Conservation (phyloP, 2,329 filamentous ascomycete genomes). For the Fusarium annulatum region DNA sequence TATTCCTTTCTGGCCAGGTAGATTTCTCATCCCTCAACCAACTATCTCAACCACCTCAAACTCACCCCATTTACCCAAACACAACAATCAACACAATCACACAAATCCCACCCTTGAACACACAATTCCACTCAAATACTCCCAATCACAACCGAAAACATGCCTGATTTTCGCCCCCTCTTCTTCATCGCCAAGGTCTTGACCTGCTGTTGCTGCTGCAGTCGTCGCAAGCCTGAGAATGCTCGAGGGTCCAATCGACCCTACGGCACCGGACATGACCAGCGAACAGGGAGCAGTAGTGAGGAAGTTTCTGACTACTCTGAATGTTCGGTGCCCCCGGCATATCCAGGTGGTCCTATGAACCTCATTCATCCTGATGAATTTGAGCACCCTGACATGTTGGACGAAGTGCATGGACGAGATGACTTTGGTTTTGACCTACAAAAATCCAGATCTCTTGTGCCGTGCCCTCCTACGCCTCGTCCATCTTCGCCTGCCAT, state of each 20-base stretch:
- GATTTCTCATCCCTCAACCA: not conserved
- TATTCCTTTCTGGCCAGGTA: not conserved
- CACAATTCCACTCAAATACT: not conserved
- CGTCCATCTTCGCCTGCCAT: not conserved
- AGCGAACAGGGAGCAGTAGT: not conserved
- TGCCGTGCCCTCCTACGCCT: not conserved
- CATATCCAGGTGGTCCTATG: not conserved
- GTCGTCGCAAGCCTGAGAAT: not conserved
- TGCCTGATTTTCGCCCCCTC: conserved; percentile 35
- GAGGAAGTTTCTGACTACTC: not conserved
- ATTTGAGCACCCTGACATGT: not conserved
- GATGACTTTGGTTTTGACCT: not conserved
- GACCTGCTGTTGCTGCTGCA: conserved; percentile 11
- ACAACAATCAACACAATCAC: not conserved
- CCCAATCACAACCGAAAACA: not conserved
- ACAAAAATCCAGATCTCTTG: not conserved
- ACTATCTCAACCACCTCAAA: not conserved
- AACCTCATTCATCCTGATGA: not conserved
- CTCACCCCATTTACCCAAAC: not conserved
- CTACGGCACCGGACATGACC: not conserved
- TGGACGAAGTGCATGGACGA: not conserved
- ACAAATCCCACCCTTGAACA: not conserved
- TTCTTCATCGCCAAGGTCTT: conserved; percentile 8
- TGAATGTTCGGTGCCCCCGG: not conserved
- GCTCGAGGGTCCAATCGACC: not conserved